Evolutionary conservation across 805 yeast species (phyloP).

Genomic region (Kodamaea nitidulidarum): DNA sequence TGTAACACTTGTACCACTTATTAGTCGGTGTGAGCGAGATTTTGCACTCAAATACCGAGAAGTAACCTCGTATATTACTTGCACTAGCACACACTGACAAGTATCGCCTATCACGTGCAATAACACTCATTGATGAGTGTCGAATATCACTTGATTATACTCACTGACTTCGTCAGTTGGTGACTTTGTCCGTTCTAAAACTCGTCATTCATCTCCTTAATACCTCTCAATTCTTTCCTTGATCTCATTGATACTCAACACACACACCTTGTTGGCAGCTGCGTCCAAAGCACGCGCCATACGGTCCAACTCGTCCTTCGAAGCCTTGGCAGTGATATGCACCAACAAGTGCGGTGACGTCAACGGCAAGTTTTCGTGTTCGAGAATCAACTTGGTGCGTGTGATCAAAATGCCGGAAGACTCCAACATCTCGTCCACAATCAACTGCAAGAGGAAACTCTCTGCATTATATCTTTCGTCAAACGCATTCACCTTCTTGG

Average conservation of each 20-base stretch:
- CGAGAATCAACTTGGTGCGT: slow-evolving; percentile 59
- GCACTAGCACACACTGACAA: too few relatives aligned
- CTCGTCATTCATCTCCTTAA: too few relatives aligned
- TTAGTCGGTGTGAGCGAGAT: too few relatives aligned
- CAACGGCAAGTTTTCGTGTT: slow-evolving; percentile 69
- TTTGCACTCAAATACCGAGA: too few relatives aligned
- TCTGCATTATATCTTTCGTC: slow-evolving; percentile 48
- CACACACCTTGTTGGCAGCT: slow-evolving; percentile 18
- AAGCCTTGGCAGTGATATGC: slow-evolving; percentile 27
- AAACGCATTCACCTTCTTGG: slow-evolving; percentile 39
- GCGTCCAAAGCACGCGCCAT: slow-evolving; percentile 21
- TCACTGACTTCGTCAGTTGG: too few relatives aligned
- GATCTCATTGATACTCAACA: slow-evolving; percentile 18
- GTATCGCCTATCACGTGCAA: too few relatives aligned
- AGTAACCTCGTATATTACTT: too few relatives aligned
- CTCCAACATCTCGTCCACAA: slow-evolving; percentile 54
- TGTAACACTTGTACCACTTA: too few relatives aligned
- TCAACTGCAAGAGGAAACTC: slow-evolving; percentile 57
- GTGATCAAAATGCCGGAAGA: slow-evolving; percentile 56
- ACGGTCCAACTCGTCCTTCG: slow-evolving; percentile 23
- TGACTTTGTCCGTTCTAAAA: too few relatives aligned
- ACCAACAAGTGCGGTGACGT: slow-evolving; percentile 35
- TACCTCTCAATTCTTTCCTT: slow-evolving; percentile 24
- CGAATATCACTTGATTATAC: too few relatives aligned
- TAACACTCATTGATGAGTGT: too few relatives aligned